These are phyloP conservation scores for Microcera coccophila DNA, from an alignment of 2,329 filamentous ascomycete species.

Conservation along the genomic window DNA sequence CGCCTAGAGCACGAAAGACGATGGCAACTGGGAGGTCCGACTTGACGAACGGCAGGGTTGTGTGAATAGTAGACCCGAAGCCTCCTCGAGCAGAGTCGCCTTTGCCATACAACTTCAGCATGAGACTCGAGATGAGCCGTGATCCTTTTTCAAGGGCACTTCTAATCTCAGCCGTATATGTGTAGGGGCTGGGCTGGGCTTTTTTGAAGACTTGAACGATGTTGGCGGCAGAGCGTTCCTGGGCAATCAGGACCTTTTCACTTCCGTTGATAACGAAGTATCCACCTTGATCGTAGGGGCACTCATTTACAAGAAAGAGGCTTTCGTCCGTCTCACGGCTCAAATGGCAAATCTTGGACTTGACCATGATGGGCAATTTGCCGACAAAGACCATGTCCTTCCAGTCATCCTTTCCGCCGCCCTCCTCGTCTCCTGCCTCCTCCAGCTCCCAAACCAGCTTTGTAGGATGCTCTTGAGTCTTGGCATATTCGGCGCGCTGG, in stretches of 20 bases:
- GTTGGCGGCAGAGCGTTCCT: constrained; percentile 95
- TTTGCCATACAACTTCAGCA: constrained; percentile 85
- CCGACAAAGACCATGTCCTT: constrained; percentile 83
- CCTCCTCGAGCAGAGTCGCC: constrained; percentile 72
- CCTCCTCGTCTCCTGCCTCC: constrained; percentile 49
- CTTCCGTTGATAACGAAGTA: constrained; percentile 99
- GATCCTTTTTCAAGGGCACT: constrained; percentile 96
- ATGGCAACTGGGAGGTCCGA: constrained; percentile 89
- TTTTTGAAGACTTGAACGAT: constrained; percentile 99
- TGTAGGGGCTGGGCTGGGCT: constrained; percentile 84
- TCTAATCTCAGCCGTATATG: constrained; percentile 91
- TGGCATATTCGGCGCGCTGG: constrained; percentile 52
- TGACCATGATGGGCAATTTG: constrained; percentile 96
- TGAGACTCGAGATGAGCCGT: constrained; percentile 85
- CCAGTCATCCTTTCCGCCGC: constrained; percentile 50
- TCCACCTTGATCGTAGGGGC: constrained; percentile 94
- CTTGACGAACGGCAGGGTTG: constrained; percentile 90
- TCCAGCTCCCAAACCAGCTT: constrained; percentile 60
- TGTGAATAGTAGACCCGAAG: constrained; percentile 84
- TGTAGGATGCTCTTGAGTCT: constrained; percentile 56
- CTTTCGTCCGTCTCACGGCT: constrained; percentile 79
- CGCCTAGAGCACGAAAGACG: constrained; percentile 90
- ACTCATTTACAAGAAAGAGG: constrained; percentile 90
- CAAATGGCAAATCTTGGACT: constrained; percentile 91
- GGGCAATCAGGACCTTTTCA: constrained; percentile 96